Conservation (phyloP, 305 asterid species). For the Salvia sclarea region DNA sequence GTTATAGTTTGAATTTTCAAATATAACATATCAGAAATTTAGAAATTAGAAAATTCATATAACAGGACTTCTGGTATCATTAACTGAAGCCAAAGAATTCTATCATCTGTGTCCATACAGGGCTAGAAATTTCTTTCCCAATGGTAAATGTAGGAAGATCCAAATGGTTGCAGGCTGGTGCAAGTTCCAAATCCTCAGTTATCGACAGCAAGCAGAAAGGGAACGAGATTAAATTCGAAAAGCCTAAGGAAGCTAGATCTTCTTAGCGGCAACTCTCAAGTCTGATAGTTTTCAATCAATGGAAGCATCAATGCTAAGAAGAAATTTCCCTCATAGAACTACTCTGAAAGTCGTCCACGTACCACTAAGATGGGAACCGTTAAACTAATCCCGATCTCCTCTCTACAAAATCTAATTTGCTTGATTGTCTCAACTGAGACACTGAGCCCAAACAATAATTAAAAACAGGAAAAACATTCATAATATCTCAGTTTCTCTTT, state of each 20-base stretch:
- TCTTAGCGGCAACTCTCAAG: background rate
- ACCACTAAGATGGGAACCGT: background rate
- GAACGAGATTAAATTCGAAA: conserved; percentile 1
- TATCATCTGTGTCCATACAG: background rate
- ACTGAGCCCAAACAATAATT: background rate
- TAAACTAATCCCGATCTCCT: background rate
- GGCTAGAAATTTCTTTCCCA: background rate
- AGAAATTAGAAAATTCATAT: background rate
- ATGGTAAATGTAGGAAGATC: background rate
- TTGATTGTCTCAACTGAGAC: background rate
- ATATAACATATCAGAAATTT: background rate
- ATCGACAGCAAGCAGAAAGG: background rate
- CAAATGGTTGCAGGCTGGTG: background rate
- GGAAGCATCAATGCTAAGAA: background rate
- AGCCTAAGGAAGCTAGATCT: background rate
- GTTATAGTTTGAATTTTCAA: background rate
- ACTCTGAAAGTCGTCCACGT: background rate
- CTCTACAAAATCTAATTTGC: background rate
- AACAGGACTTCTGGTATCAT: background rate
- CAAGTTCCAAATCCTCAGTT: background rate
- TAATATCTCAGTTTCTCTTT: background rate
- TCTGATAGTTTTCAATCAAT: background rate
- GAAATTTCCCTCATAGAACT: background rate
- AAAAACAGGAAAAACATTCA: background rate
- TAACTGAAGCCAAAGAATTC: background rate